Evolutionary conservation across 2,329 filamentous ascomycete species (phyloP), one percentile per base, ranked within the genome.

Genomic region (Clonostachys byssicola): DNA sequence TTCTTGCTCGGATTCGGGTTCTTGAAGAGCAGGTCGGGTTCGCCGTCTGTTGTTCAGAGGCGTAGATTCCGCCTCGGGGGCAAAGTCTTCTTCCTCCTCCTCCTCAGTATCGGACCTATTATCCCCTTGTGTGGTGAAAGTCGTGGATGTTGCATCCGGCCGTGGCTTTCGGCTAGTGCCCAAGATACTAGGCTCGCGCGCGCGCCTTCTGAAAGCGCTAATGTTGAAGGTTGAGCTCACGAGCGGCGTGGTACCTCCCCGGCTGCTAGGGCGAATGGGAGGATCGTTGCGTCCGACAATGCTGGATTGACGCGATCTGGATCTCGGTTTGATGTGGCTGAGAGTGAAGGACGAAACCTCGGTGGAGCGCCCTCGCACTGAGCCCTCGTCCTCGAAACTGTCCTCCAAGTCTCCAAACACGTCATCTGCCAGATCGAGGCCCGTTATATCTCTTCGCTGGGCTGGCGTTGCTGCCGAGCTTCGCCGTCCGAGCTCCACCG

Each of bases 51-150:
- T 59, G 49, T 81, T 77, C 23, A 86, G 57, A 5, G 85, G 85
- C 7, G 86, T 89, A 14, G 83, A 85, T 65, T 87, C 83, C 30
- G 81, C 83, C 48, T 88, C 83, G 0, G 76, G 85, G 45, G 71
- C 75, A 57, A 81, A 85, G 54, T 79, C 66, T 71, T 77, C 55
- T 54, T 74, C 62, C 59, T 65, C 64, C 52, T 71, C 62, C 51
- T 65, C 54, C 45, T 78, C 74, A 18, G 78, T 70, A 12, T 70
- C 64, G 34, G 54, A 56, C 34, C 65, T 66, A 30, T 59, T 54
- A 44, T 30, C 23, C 58, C 49, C 63, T 61, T 33, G 42, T 13
- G 43, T 42, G 16, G 38, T 43, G 23, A 30, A 30, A 18, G 45
- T 39, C n/a, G 45, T 30, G 16, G 40, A 38, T 34, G 42, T 45